Evolutionary conservation across 2,329 filamentous ascomycete genomes (phyloP).

Genomic region (Tolypocladium amazonense): DNA sequence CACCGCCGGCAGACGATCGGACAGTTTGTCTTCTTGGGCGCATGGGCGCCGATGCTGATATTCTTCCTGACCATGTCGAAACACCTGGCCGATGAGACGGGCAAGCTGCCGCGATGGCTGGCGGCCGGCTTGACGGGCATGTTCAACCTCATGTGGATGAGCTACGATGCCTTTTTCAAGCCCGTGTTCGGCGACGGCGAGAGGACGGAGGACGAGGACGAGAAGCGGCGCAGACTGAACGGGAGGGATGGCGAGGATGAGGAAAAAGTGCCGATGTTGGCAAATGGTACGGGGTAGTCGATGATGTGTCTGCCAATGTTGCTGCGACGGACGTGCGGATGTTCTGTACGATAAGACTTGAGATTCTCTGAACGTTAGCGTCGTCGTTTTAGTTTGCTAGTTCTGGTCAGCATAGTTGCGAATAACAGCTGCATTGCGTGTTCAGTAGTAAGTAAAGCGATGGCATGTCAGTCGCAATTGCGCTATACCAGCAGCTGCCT

Average conservation of each 20-base stretch:
- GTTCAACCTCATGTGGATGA: constrained; percentile 37
- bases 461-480: neutral
- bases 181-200: constrained; percentile 79
- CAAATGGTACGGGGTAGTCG: neutral
- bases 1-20: constrained; percentile 56
- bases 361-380: neutral
- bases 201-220: constrained; percentile 31
- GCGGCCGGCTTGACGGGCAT: constrained; percentile 36
- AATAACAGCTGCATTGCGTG: neutral
- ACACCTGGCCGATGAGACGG: constrained; percentile 53
- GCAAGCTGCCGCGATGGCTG: constrained; percentile 60
- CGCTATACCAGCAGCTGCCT: no score
- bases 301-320: neutral
- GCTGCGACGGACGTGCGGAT: neutral
- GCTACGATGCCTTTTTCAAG: constrained; percentile 38
- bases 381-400: neutral
- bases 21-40: constrained; percentile 44
- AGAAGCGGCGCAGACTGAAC: neutral
- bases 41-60: constrained; percentile 47
- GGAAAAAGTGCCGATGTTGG: constrained; percentile 11
- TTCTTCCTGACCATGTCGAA: constrained; percentile 32
- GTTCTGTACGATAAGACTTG: neutral
- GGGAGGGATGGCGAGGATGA: constrained; percentile 10
- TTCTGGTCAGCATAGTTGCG: neutral
- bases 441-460: no score